phyloP scores from a whole-genome alignment of 2,329 filamentous ascomycete species.

The Zalaria obscura region DNA sequence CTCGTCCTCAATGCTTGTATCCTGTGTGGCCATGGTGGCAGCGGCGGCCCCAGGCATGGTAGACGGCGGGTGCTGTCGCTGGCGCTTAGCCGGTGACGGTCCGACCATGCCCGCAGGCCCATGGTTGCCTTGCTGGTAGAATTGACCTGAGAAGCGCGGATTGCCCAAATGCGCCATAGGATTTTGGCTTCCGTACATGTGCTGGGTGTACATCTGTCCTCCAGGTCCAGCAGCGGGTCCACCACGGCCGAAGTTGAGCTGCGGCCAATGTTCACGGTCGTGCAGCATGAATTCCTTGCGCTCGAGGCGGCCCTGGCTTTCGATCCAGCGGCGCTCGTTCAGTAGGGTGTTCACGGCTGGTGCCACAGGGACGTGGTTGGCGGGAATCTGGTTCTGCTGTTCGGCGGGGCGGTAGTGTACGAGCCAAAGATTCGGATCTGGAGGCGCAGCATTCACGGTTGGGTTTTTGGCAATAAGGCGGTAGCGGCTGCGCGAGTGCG shows the following conservation, averaged over 20 bases:
- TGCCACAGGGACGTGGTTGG: slow-evolving; percentile 47
- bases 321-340: slow-evolving; percentile 45
- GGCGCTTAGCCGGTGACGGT: slow-evolving; percentile 32
- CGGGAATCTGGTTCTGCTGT: slow-evolving; percentile 56
- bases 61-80: slow-evolving; percentile 22
- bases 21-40: slow-evolving; percentile 23
- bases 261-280: slow-evolving; percentile 81
- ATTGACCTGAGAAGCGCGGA: slow-evolving; percentile 7
- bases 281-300: slow-evolving; percentile 92
- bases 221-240: slow-evolving; percentile 8
- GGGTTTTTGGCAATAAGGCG: slow-evolving; percentile 65
- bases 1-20: slow-evolving; percentile 60
- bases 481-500: slow-evolving; percentile 73
- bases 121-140: slow-evolving; percentile 6
- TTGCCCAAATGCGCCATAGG: slow-evolving; percentile 8
- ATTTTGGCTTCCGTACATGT: slow-evolving; percentile 8
- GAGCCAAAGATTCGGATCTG: slow-evolving; percentile 77
- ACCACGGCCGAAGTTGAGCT: slow-evolving; percentile 45
- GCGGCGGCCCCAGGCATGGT: slow-evolving; percentile 27
- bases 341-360: slow-evolving; percentile 16
- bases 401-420: slow-evolving; percentile 78
- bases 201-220: slow-evolving; percentile 1
- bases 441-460: slow-evolving; percentile 52
- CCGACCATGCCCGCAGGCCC: slow-evolving; percentile 10
- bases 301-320: slow-evolving; percentile 64